Base-by-base conservation (phyloP, 306 rosid species). In the Prunus fruticosa region DNA sequence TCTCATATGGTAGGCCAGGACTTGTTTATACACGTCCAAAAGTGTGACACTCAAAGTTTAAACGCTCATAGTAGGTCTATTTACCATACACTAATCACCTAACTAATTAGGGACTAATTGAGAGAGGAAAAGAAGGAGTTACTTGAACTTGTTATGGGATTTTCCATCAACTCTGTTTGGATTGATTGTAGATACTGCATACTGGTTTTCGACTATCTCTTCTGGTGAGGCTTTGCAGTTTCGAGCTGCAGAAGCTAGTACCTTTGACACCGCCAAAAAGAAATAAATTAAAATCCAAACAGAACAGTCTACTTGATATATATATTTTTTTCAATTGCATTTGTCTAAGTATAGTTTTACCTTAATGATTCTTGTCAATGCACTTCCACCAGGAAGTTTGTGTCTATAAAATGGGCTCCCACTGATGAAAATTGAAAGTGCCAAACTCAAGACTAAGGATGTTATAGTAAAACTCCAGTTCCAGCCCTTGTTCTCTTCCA, bases 401-500 rank as follows among this genome's bases (percentile, higher is more conserved):
- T 67, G 64, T 50, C 78, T 74, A 51, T 72, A 86, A 8, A 81
- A 49, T 12, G 78, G 62, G 58, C 64, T 75, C 3, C 80, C 85
- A 41, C 76, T 15, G 3, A n/a, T 50, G 62, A 83, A 86, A 72
- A 65, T 51, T 69, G 67, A 15, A 18, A 78, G 60, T 12, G 76
- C 67, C 52, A 72, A 32, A 64, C 75, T 22, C 72, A 76, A 53
- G 68, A 64, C 78, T 3, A 76, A 2, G n/a, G 67, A 45, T 18
- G 83, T 60, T 46, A 83, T 63, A 11, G 34, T 34, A 20, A 83
- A 81, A 58, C 76, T 78, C 76, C 69, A 63, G 46, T 67, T 83
- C 85, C 85, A 80, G 8, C 85, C 89, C 14, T 15, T 22, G 64
- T 75, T 83, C 22, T 81, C 82, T 78, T 81, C 73, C 77, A 83